Percentiles rank a stretch among this genome's conserved stretches.
Conservation (phyloP, 208 protist species). For the Trichomonas gallinae region DNA sequence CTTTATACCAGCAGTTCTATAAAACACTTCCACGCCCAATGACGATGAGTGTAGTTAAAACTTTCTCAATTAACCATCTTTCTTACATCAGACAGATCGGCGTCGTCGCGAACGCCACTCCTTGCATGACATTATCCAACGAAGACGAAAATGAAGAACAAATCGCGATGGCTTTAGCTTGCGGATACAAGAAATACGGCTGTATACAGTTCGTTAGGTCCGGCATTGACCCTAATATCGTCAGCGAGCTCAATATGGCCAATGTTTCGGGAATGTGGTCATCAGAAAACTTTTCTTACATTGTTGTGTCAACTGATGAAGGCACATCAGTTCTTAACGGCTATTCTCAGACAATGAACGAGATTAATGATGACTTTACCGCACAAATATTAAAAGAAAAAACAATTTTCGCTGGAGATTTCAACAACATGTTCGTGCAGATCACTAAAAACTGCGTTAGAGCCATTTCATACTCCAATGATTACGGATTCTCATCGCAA, state of each 20-base stretch:
- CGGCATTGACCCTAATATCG: neutral
- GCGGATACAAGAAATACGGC: neutral
- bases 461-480: neutral
- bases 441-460: neutral
- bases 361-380: neutral
- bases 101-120: neutral
- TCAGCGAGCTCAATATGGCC: neutral
- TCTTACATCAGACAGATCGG: neutral
- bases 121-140: neutral
- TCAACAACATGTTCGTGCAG: neutral
- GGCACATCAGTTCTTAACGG: neutral
- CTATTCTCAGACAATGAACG: neutral
- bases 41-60: neutral
- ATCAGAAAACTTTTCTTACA: neutral
- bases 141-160: neutral
- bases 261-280: neutral
- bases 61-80: neutral
- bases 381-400: neutral
- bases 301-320: neutral
- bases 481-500: neutral
- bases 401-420: neutral
- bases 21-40: neutral
- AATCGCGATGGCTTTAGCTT: neutral
- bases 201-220: neutral
- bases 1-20: neutral